A percentile compares a stretch with the other conserved stretches of the same genome.
Evolutionary conservation across 768 basidiomycete species (phyloP).

Genomic region (Trametes cinnabarina): DNA sequence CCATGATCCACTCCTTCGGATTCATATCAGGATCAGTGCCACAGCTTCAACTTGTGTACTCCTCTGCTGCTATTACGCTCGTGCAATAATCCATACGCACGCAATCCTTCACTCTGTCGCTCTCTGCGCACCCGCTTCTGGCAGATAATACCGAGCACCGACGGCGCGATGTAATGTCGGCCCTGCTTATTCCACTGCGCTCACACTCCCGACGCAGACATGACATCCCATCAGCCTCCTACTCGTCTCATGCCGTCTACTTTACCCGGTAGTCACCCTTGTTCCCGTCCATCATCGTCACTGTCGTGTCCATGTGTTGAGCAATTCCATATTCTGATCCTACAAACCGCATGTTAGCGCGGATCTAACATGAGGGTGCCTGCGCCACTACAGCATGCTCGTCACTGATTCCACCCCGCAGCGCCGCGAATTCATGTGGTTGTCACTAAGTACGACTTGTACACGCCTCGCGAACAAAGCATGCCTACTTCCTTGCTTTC

Average conservation of each 20-base stretch:
- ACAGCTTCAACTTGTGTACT: too few relatives aligned
- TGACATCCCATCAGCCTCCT: background rate
- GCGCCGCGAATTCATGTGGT: background rate
- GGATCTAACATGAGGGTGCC: background rate
- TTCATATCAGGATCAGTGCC: background rate
- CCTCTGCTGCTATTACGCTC: too few relatives aligned
- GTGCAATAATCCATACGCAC: background rate
- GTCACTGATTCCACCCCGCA: background rate
- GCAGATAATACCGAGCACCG: too few relatives aligned
- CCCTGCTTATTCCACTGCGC: conserved; percentile 6
- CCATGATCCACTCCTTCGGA: background rate
- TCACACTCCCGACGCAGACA: background rate
- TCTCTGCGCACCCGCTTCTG: too few relatives aligned
- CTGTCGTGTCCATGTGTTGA: background rate
- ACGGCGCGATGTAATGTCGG: too few relatives aligned
- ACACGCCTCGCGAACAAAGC: background rate
- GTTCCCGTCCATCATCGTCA: background rate
- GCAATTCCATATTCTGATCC: background rate
- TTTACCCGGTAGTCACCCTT: background rate
- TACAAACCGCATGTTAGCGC: background rate
- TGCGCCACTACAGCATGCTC: background rate
- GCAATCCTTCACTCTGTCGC: too few relatives aligned
- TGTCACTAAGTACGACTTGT: background rate
- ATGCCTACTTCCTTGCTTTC: conserved; percentile 14
- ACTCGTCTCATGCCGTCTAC: background rate